Evolutionary conservation across 306 rosid species (phyloP).

Genomic region (Cucurbita moschata): DNA sequence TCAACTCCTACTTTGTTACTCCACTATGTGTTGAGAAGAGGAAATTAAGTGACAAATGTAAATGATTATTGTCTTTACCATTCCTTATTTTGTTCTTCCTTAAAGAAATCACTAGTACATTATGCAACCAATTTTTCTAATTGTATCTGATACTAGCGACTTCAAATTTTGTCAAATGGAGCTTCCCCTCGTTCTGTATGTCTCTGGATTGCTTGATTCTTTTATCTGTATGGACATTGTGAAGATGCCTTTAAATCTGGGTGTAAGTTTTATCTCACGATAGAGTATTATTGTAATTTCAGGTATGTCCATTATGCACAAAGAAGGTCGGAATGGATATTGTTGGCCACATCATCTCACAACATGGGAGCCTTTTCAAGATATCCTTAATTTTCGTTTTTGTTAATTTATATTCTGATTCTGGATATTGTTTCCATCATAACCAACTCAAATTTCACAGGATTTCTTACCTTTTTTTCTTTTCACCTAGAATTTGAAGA

Average conservation of each 20-base stretch:
- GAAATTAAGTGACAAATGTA: background rate
- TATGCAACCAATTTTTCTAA: background rate
- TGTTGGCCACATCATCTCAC: slow-evolving; percentile 60
- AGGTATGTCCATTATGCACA: slow-evolving; percentile 75
- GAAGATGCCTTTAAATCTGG: background rate
- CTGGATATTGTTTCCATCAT: background rate
- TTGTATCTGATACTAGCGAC: background rate
- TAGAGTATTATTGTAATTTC: slow-evolving; percentile 10
- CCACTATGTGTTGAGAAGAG: background rate
- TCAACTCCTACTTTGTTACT: background rate
- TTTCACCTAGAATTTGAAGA: background rate
- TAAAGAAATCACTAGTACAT: background rate
- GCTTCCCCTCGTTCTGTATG: background rate
- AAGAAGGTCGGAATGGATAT: slow-evolving; percentile 61
- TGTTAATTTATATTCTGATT: background rate
- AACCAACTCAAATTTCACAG: background rate
- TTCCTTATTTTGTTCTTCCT: background rate
- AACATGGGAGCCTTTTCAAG: slow-evolving; percentile 65
- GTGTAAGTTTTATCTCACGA: background rate
- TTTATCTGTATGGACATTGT: background rate
- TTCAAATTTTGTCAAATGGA: background rate
- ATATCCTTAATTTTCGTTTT: slow-evolving; percentile 49
- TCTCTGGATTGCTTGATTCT: background rate
- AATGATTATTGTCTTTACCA: background rate
- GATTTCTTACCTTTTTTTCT: background rate